Conservation (phyloP, 139 green algal genomes). For the Nannochloris sp. region DNA sequence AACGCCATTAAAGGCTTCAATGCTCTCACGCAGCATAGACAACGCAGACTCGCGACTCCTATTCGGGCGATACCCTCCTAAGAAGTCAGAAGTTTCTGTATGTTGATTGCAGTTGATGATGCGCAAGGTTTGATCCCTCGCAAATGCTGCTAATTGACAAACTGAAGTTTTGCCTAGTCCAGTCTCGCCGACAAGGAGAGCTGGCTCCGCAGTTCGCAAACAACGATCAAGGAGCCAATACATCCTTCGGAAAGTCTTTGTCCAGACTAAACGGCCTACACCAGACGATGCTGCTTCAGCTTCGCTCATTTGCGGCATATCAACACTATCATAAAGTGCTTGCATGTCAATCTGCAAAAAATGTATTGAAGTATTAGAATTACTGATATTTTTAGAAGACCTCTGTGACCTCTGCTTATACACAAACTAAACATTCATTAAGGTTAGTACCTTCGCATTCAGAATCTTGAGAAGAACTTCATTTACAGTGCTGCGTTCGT, state of each 20-base stretch:
- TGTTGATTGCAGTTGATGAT: conserved; percentile 99
- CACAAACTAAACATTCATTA: background rate
- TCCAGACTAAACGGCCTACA: conserved; percentile 83
- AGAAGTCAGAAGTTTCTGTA: conserved; percentile 95
- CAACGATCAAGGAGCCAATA: conserved; percentile 40
- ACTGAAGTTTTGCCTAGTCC: conserved; percentile 96
- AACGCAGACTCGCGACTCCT: background rate
- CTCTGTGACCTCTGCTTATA: too few species aligned
- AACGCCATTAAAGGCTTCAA: conserved; percentile 8
- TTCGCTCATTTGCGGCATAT: background rate
- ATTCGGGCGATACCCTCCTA: conserved; percentile 86
- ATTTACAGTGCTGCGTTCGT: conserved; percentile 69
- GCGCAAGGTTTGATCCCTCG: conserved; percentile 70
- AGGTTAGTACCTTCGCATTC: conserved; percentile 42
- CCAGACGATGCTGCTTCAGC: conserved; percentile 1
- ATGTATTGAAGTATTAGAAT: background rate
- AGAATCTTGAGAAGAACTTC: conserved; percentile 61
- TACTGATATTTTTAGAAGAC: background rate
- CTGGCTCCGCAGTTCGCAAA: conserved; percentile 75
- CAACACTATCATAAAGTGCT: conserved; percentile 39
- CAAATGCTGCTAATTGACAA: conserved; percentile 84
- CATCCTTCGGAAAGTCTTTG: conserved; percentile 80
- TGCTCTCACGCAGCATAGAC: background rate
- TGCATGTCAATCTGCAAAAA: conserved; percentile 59
- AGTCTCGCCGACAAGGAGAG: conserved; percentile 94